phyloP scores from a whole-genome alignment of 306 rosid species.

The Morella rubra region DNA sequence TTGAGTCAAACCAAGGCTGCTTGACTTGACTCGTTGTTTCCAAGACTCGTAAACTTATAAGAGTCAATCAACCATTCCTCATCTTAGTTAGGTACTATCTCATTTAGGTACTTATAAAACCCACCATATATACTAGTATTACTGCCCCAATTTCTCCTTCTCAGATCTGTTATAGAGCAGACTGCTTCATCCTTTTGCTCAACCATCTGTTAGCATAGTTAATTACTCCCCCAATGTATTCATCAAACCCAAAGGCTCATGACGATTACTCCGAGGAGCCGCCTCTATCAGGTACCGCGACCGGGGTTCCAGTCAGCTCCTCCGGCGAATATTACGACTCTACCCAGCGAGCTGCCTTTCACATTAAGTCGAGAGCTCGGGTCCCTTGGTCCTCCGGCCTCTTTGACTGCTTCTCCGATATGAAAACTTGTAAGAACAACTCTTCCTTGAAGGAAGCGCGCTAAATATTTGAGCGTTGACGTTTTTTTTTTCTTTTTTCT shows the following conservation, averaged over 20 bases:
- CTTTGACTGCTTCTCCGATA: constrained; percentile 16
- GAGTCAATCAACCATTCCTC: too few relatives aligned
- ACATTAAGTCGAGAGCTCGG: neutral
- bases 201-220: neutral
- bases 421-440: neutral
- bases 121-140: too few relatives aligned
- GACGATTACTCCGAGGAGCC: neutral
- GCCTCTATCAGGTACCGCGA: neutral
- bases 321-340: neutral
- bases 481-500: too few relatives aligned
- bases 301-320: neutral
- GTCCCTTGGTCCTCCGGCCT: constrained; percentile 23
- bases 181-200: neutral
- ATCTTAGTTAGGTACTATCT: too few relatives aligned
- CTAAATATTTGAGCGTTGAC: too few relatives aligned
- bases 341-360: neutral
- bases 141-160: neutral
- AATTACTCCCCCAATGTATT: neutral
- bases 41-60: too few relatives aligned
- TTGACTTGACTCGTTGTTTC: neutral
- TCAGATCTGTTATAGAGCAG: neutral
- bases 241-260: neutral
- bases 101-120: too few relatives aligned
- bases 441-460: too few relatives aligned
- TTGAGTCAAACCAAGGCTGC: neutral